Evolutionary conservation across 177 flowering plant genomes (phyloP).

Genomic region (Tripterygium wilfordii): DNA sequence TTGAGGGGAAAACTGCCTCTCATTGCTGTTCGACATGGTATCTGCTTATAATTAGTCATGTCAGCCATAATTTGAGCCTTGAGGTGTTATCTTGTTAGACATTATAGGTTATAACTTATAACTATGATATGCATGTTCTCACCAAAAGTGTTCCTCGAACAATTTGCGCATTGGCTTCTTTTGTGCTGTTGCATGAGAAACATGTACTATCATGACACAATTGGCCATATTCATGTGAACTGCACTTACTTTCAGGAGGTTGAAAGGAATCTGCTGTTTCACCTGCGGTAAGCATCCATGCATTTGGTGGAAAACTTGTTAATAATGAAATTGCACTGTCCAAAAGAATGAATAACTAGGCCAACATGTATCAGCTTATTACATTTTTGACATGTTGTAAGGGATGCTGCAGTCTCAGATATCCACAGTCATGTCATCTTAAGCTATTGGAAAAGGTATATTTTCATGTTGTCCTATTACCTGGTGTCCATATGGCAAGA

Average conservation of each 20-base stretch:
- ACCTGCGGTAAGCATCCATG: constrained; percentile 37
- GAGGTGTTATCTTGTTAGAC: too few species aligned
- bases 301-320: background rate
- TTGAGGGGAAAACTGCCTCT: constrained; percentile 98
- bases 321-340: background rate
- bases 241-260: constrained; percentile 51
- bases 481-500: constrained; percentile 91
- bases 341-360: background rate
- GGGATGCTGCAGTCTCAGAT: background rate
- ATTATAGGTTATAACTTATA: too few species aligned
- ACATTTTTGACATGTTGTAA: background rate
- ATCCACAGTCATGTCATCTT: background rate
- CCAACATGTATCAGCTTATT: background rate
- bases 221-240: constrained; percentile 37
- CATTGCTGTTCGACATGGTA: constrained; percentile 97
- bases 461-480: constrained; percentile 22
- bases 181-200: constrained; percentile 64
- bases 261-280: constrained; percentile 73
- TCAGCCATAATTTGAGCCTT: constrained; percentile 1
- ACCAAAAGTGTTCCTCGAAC: constrained; percentile 97
- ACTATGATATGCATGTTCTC: constrained; percentile 13
- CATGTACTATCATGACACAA: constrained; percentile 64
- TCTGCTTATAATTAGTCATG: constrained; percentile 38
- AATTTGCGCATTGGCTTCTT: constrained; percentile 69
- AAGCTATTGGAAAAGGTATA: background rate